Evolutionary conservation across 2,329 filamentous ascomycete genomes (phyloP).

Genomic region (Penicillium sclerotiorum): DNA sequence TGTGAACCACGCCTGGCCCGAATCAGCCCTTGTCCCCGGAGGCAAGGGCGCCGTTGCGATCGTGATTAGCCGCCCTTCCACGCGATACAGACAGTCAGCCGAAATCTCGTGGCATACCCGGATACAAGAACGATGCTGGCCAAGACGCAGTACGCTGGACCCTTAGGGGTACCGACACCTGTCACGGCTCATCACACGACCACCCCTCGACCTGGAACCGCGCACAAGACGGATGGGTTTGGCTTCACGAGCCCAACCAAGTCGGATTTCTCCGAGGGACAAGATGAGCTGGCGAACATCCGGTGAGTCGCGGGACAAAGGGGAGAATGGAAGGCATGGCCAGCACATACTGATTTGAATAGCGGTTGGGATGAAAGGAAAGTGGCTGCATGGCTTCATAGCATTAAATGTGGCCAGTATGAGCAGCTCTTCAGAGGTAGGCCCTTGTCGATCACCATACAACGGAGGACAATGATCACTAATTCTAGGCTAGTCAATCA

Average conservation of each 20-base stretch:
- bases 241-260: constrained; percentile 80
- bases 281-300: constrained; percentile 72
- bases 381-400: constrained; percentile 87
- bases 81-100: background rate
- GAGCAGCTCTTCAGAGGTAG: constrained; percentile 78
- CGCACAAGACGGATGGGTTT: constrained; percentile 36
- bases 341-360: constrained; percentile 23
- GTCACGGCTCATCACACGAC: constrained; percentile 35
- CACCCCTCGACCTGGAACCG: constrained; percentile 31
- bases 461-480: constrained; percentile 23
- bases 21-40: constrained; percentile 12
- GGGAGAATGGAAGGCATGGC: background rate
- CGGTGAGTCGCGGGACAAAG: constrained; percentile 56
- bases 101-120: background rate
- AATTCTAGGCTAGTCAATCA: constrained; percentile 66
- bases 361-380: constrained; percentile 83
- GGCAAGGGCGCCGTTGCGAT: constrained; percentile 11
- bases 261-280: constrained; percentile 82
- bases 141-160: constrained; percentile 43
- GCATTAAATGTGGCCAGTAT: constrained; percentile 92
- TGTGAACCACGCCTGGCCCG: constrained; percentile 8
- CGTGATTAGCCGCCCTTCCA: constrained; percentile 5
- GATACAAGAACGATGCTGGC: constrained; percentile 38
- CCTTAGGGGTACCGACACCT: constrained; percentile 38
- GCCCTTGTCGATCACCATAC: background rate